A percentile compares a stretch with the other conserved stretches of the same genome.
These are phyloP conservation scores for Yamadazyma insecticola DNA, from an alignment of 805 yeast genomes.

Conservation along the genomic window DNA sequence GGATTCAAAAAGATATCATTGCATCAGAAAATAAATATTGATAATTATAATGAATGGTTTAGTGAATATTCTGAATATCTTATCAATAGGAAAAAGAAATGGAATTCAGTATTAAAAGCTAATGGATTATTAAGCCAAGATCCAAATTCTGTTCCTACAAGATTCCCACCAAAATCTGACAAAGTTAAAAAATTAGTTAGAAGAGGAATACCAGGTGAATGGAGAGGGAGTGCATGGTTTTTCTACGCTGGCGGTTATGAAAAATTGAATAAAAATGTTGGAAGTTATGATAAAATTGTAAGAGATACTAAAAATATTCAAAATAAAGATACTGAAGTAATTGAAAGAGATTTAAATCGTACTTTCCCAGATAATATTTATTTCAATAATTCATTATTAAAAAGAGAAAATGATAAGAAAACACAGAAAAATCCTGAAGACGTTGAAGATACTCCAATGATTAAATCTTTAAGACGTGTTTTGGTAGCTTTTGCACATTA, in stretches of 20 bases:
- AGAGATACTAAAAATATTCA: conserved; percentile 47
- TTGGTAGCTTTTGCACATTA: conserved; percentile 78
- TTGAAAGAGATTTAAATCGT: conserved; percentile 88
- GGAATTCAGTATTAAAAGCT: conserved; percentile 64
- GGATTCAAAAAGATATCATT: conserved; percentile 75
- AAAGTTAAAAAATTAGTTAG: conserved; percentile 77
- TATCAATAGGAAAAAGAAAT: conserved; percentile 64
- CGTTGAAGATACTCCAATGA: conserved; percentile 55
- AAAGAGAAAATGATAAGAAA: too few relatives aligned
- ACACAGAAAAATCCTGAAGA: conserved; percentile 2
- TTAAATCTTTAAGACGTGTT: conserved; percentile 73
- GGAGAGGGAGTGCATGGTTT: conserved; percentile 98
- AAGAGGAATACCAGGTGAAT: conserved; percentile 93
- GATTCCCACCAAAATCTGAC: conserved; percentile 76
- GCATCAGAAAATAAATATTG: conserved; percentile 40
- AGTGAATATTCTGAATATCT: conserved; percentile 57
- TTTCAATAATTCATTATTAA: conserved; percentile 45
- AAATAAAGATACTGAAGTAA: conserved; percentile 84
- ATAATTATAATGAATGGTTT: conserved; percentile 76
- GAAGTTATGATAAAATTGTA: conserved; percentile 69
- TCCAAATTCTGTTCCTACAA: conserved; percentile 35
- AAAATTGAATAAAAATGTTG: conserved; percentile 59
- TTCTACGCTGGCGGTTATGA: conserved; percentile 86
- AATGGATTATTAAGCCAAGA: conserved; percentile 55
- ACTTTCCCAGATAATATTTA: conserved; percentile 92